A percentile compares a stretch with the other conserved stretches of the same genome.
Conservation (phyloP, 1,284 basidiomycete species). For the Flammula alnicola region DNA sequence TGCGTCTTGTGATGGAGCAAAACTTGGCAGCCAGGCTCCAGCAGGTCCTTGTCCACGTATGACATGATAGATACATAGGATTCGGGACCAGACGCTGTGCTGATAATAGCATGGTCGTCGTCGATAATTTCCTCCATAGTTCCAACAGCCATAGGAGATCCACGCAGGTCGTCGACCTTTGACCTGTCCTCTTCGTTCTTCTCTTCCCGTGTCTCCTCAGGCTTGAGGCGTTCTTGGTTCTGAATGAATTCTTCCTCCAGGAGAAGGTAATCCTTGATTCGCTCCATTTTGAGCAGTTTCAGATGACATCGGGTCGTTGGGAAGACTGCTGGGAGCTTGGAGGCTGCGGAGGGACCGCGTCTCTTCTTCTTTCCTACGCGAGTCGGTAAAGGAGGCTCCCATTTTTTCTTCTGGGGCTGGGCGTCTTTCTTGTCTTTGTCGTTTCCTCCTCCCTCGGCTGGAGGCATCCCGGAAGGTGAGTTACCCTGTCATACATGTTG, state of each 20-base stretch:
- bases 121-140: slow-evolving; percentile 99
- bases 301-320: slow-evolving; percentile 96
- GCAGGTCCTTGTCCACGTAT: slow-evolving; percentile 97
- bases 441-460: slow-evolving; percentile 46
- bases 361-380: slow-evolving; percentile 96
- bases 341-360: slow-evolving; percentile 89
- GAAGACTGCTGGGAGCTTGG: slow-evolving; percentile 92
- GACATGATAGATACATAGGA: slow-evolving; percentile 99
- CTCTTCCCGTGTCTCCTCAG: slow-evolving; percentile 85
- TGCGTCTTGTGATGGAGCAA: slow-evolving; percentile 97
- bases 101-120: slow-evolving; percentile 99
- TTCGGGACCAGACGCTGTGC: slow-evolving; percentile 93
- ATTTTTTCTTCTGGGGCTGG: slow-evolving; percentile 88
- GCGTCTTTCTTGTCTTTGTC: slow-evolving; percentile 70
- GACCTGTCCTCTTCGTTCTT: slow-evolving; percentile 96
- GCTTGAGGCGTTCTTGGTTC: slow-evolving; percentile 92
- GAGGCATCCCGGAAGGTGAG: slow-evolving; percentile 72
- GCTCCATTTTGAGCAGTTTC: slow-evolving; percentile 95
- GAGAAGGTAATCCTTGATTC: slow-evolving; percentile 97
- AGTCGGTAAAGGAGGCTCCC: slow-evolving; percentile 98
- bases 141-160: slow-evolving; percentile 96
- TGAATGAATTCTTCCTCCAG: slow-evolving; percentile 98
- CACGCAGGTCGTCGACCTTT: slow-evolving; percentile 93
- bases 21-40: slow-evolving; percentile 97
- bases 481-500: slow-evolving; percentile 63